phyloP scores from a whole-genome alignment of 78 protist species.

The Dictyostelium capitatum region DNA sequence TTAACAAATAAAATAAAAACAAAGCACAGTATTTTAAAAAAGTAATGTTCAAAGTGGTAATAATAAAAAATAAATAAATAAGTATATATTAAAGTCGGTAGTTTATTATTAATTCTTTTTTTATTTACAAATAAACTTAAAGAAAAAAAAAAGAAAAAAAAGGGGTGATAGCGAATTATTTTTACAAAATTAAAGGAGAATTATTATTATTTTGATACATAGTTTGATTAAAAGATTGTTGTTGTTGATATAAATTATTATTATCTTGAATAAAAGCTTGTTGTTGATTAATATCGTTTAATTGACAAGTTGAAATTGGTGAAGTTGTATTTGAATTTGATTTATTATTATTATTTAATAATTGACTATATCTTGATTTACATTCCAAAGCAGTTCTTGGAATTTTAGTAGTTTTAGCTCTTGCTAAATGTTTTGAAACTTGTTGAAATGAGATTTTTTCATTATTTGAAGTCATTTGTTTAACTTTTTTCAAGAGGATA shows the following conservation, averaged over 20 bases:
- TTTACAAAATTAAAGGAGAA: background rate
- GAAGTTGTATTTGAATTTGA: background rate
- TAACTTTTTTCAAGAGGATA: conserved; percentile 30
- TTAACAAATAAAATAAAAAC: too few relatives aligned
- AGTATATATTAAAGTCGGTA: too few relatives aligned
- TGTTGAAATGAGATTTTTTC: conserved; percentile 29
- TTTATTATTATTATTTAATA: background rate
- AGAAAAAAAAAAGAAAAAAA: too few relatives aligned
- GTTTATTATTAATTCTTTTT: too few relatives aligned
- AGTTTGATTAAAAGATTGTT: background rate
- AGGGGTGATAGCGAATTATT: background rate
- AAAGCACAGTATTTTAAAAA: too few relatives aligned
- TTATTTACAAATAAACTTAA: too few relatives aligned
- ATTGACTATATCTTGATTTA: conserved; percentile 14
- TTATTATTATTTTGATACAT: background rate
- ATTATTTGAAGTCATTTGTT: background rate
- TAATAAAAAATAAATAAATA: too few relatives aligned
- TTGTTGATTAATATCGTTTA: background rate
- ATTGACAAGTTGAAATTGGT: conserved; percentile 6
- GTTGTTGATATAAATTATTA: background rate
- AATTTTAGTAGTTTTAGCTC: conserved; percentile 66
- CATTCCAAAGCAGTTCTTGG: conserved; percentile 70
- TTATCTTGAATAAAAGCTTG: background rate
- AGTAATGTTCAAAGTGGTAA: too few relatives aligned
- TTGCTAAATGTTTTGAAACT: conserved; percentile 60